Percentiles rank a stretch among this genome's conserved stretches.
Conservation (phyloP, 2,329 filamentous ascomycete species). For the Epicoccum nigrum region DNA sequence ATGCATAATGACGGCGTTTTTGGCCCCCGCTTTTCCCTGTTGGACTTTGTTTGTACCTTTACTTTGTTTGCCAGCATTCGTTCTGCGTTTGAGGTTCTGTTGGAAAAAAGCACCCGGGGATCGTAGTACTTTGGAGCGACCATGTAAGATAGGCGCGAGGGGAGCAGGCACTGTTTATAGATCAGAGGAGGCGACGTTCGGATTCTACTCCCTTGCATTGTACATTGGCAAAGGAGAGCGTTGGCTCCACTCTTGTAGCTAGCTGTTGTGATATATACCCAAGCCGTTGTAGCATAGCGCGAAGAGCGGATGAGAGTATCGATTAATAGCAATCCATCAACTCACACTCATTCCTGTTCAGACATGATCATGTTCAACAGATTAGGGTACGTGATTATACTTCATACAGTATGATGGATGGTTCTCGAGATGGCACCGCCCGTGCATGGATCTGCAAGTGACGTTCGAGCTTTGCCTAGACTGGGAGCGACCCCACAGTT, state of each 20-base stretch:
- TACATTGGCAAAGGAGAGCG: not conserved
- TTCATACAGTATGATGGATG: too few relatives aligned
- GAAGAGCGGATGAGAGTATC: not conserved
- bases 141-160: constrained; percentile 14
- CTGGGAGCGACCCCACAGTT: constrained; percentile 19
- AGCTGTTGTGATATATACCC: not conserved
- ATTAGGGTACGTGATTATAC: too few relatives aligned
- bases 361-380: too few relatives aligned
- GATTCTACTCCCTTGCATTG: constrained; percentile 1
- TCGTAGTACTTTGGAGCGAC: not conserved
- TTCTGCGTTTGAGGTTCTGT: not conserved
- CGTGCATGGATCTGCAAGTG: constrained; percentile 18
- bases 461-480: constrained; percentile 23
- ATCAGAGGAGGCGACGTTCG: not conserved
- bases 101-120: constrained; percentile 7
- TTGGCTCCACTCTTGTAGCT: not conserved
- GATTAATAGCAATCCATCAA: constrained; percentile 9
- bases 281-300: not conserved
- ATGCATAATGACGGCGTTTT: constrained; percentile 18
- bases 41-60: constrained; percentile 10
- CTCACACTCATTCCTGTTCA: too few relatives aligned
- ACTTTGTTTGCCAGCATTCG: constrained; percentile 6
- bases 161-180: not conserved
- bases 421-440: not conserved
- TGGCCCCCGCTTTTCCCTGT: not conserved